These are phyloP conservation scores for Austroboletus niveus DNA, from an alignment of 1,284 basidiomycete species.

Conservation along the genomic window DNA sequence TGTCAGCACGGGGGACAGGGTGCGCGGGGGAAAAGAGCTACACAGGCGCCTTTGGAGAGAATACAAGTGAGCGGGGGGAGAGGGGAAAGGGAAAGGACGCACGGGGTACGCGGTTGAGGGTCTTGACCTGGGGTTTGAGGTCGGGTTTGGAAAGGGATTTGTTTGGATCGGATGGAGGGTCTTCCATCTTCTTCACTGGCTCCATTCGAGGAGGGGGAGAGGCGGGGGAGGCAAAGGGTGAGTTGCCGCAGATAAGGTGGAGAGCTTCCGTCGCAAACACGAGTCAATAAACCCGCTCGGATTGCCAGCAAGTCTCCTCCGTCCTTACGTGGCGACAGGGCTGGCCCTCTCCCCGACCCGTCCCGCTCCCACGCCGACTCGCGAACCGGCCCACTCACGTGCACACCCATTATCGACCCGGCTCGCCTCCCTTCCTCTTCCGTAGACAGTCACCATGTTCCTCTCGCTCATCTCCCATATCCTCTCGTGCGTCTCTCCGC, in stretches of 20 bases:
- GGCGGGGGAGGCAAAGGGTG: not conserved
- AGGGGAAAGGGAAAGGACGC: slow-evolving; percentile 33
- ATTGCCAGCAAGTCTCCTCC: too few species aligned
- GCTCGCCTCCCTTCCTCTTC: too few species aligned
- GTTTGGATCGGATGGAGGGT: slow-evolving; percentile 37
- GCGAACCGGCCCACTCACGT: not conserved
- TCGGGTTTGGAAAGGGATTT: slow-evolving; percentile 50
- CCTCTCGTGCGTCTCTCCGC: slow-evolving; percentile 19
- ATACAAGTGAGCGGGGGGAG: slow-evolving; percentile 12
- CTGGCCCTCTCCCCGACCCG: not conserved
- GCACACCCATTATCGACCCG: too few species aligned
- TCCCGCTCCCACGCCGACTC: not conserved
- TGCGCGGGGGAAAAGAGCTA: slow-evolving; percentile 35
- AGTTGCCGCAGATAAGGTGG: slow-evolving; percentile 2
- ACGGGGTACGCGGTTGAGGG: slow-evolving; percentile 82
- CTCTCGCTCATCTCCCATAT: slow-evolving; percentile 48
- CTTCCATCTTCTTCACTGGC: slow-evolving; percentile 38
- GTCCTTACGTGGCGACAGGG: slow-evolving; percentile 8
- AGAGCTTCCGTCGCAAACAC: slow-evolving; percentile 5
- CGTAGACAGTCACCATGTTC: slow-evolving; percentile 35
- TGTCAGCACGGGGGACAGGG: slow-evolving; percentile 5
- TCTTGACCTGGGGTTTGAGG: slow-evolving; percentile 66
- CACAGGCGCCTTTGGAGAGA: slow-evolving; percentile 63
- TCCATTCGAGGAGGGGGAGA: slow-evolving; percentile 21
- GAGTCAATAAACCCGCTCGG: slow-evolving; percentile 13